These are phyloP conservation scores for Oryza glaberrima DNA, from an alignment of 176 grass and related monocot species.

Conservation along the genomic window DNA sequence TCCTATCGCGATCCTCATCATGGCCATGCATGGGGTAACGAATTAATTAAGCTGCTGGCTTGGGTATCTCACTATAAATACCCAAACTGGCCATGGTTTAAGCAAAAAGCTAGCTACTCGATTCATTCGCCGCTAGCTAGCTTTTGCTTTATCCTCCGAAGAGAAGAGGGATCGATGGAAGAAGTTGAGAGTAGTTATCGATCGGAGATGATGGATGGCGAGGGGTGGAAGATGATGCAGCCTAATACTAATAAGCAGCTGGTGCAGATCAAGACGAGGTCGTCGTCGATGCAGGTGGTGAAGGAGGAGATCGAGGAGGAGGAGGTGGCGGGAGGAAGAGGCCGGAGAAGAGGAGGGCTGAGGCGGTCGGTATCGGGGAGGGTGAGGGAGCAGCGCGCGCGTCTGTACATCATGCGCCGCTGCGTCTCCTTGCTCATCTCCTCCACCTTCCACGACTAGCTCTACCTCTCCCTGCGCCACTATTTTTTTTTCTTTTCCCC, in stretches of 20 bases:
- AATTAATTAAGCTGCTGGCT: too few species aligned
- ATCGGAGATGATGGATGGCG: not conserved
- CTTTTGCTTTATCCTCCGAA: too few species aligned
- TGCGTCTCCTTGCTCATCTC: constrained; percentile 56
- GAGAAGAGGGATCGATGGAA: not conserved
- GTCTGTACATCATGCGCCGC: constrained; percentile 65
- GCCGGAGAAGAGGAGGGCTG: not conserved
- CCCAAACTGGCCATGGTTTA: too few species aligned
- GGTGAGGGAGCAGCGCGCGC: constrained; percentile 56
- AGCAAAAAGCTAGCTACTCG: not conserved
- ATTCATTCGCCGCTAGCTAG: not conserved
- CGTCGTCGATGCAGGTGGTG: constrained; percentile 31
- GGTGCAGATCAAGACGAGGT: not conserved
- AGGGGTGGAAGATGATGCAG: not conserved
- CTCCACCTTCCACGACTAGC: too few species aligned
- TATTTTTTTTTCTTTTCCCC: too few species aligned
- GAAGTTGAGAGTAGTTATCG: not conserved
- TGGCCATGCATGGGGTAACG: too few species aligned
- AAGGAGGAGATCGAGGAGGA: constrained; percentile 13
- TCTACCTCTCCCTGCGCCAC: too few species aligned
- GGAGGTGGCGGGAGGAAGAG: not conserved
- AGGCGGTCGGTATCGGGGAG: constrained; percentile 11
- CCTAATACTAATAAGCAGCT: not conserved
- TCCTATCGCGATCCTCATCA: not conserved
- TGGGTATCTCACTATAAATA: not conserved